phyloP scores from a whole-genome alignment of 1,139 yeast species.

The Cylindricascospora bacillispora region DNA sequence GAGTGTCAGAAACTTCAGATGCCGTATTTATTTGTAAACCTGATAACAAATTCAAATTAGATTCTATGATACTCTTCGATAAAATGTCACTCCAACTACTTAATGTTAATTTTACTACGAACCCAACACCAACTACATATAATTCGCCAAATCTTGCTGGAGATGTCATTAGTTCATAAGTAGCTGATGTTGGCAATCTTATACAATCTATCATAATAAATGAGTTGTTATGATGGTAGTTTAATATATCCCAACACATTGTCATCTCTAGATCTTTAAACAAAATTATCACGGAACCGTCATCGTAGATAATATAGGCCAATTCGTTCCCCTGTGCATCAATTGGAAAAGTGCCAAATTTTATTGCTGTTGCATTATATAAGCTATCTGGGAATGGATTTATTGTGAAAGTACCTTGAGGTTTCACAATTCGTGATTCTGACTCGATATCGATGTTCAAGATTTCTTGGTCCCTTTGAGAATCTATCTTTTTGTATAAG shows the following conservation, averaged over 20 bases:
- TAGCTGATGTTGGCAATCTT: slow-evolving; percentile 4
- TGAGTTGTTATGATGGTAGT: slow-evolving; percentile 14
- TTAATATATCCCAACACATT: slow-evolving; percentile 18
- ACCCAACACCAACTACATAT: slow-evolving; percentile 5
- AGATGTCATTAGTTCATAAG: slow-evolving; percentile 3
- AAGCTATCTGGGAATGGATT: slow-evolving; percentile 39
- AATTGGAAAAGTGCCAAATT: slow-evolving; percentile 24
- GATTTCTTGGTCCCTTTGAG: not conserved
- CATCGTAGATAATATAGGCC: slow-evolving; percentile 11
- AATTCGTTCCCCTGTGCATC: slow-evolving; percentile 15
- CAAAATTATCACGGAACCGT: slow-evolving; percentile 16
- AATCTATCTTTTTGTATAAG: slow-evolving; percentile 10
- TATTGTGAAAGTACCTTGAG: slow-evolving; percentile 43
- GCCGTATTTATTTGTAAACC: slow-evolving; percentile 10
- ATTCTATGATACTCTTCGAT: slow-evolving; percentile 12
- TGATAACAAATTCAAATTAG: slow-evolving; percentile 11
- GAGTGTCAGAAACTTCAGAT: slow-evolving; percentile 3
- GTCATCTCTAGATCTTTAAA: slow-evolving; percentile 21
- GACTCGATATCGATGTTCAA: slow-evolving; percentile 6
- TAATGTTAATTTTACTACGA: slow-evolving; percentile 9
- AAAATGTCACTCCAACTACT: slow-evolving; percentile 10
- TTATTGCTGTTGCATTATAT: slow-evolving; percentile 32
- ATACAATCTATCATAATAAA: slow-evolving; percentile 13
- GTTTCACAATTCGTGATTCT: slow-evolving; percentile 8
- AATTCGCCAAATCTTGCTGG: slow-evolving; percentile 6